Evolutionary conservation across 1,284 basidiomycete genomes (phyloP), one percentile per base, ranked within the genome.

Genomic region (Puccinia hordei): DNA sequence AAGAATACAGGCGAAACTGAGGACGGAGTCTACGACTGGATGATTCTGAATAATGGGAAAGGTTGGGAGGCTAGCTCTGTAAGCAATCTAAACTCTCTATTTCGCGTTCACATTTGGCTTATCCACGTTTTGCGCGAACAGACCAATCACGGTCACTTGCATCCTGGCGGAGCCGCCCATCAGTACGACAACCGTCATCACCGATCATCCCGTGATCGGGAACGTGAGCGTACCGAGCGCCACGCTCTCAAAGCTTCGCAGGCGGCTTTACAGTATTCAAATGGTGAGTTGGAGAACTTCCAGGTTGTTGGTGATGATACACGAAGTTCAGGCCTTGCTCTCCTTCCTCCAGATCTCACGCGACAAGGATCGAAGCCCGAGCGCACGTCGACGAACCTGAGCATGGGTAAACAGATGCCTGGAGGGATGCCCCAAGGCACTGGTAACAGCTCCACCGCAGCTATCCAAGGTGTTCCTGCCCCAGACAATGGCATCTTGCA

Each of bases 1-100:
- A 94, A 94, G 88, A 94, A 91, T 85, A 91, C 91, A 80, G 91
- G 91, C 82, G 94, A 96, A 85, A 87, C 90, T 49, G 94, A 98
- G 84, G 94, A 97, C 86, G 92, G 91, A 33, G 88, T 92, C 10
- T 95, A 93, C 86, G 93, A 95, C 86, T 96, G 93, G 94, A 93
- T 93, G 88, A 85, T 93, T 81, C 88, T 95, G 77, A 93, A 95
- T 86, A 90, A 91, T 83, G 95, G 94, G 65, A 92, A 94, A 87
- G 96, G 96, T 78, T 98, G 95, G 95, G 95, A 98, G 87, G 90
- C 89, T 53, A 91, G 91, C 61, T 87, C 90, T 84, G 92, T 93
- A 84, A 84, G 91, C 87, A 30, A 33, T 10, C 17, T 51, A 9
- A 19, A 30, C n/a, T 87, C 86, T 2, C 88, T 90, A 22, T n/a